Base-by-base conservation (phyloP, 2,329 filamentous ascomycete genomes). In the Penicillium sp. region DNA sequence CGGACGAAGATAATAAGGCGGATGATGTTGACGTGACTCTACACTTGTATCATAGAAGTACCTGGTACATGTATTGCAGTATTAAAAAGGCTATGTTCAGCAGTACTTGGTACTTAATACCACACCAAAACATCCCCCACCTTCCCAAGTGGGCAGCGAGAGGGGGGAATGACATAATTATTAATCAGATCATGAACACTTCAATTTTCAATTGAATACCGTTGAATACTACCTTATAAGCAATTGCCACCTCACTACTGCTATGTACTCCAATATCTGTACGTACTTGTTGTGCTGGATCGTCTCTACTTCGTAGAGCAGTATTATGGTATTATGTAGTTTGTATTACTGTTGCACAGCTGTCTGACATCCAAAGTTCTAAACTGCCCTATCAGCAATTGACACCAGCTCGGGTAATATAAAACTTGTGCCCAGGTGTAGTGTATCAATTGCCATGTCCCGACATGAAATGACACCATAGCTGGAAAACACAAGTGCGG, bases 21-120 rank as follows among this genome's bases (percentile, higher is more conserved):
- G 38, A 61, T 60, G 60, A 65, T 66, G 63, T 65, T 64, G 62
- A 65, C 62, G 63, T 66, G 62, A 66, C 63, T 61, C 29, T 47
- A 38, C 37, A 29, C 34, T 20, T 8, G 34, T 39, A 46, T 39
- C 22, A 42, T 49, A 5, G 6, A 54, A 16, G 59, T 61, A 61
- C 53, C 35, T 2, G 37, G 18, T 62, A 64, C 63, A n/a, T 38
- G 4, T 16, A 44, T 50, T 55, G 43, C n/a, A 37, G 18, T 29
- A 26, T 3, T 22, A 29, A 38, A 18, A 10, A 0, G 1, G n/a
- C 8, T 9, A 2, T 18, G 10, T 1, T 4, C 2, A 2, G 31
- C 10, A 0, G 46, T 58, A 58, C 40, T 13, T 3, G 14, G 32
- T 56, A 51, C 53, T 34, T 40, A 34, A 52, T 39, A 44, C 45